A percentile compares a stretch with the other conserved stretches of the same genome.
Evolutionary conservation across 768 basidiomycete genomes (phyloP).

Genomic region (Jaapia argillacea): DNA sequence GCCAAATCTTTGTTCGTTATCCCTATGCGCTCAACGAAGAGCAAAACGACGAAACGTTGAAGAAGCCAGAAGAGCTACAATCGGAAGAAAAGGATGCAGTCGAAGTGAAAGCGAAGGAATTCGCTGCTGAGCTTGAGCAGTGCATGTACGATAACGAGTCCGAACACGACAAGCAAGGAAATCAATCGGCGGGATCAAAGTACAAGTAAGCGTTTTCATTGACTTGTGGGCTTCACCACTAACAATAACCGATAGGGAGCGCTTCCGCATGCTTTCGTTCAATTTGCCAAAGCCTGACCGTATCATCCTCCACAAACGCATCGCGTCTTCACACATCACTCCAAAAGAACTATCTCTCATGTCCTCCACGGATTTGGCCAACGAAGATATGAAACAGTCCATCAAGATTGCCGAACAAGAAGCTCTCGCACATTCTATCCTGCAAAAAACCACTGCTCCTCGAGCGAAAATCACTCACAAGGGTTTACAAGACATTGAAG

Average conservation of each 20-base stretch:
- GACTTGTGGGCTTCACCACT: not conserved
- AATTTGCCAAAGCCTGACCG: conserved; percentile 82
- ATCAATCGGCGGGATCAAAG: conserved; percentile 54
- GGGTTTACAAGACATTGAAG: conserved; percentile 85
- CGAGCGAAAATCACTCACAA: conserved; percentile 90
- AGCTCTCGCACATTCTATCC: conserved; percentile 76
- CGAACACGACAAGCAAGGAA: conserved; percentile 67
- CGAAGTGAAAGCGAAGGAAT: conserved; percentile 47
- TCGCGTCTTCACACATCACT: conserved; percentile 55
- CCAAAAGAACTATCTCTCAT: conserved; percentile 71
- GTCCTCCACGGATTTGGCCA: conserved; percentile 83
- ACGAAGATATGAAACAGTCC: conserved; percentile 76
- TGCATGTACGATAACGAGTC: conserved; percentile 67
- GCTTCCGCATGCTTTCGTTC: conserved; percentile 84
- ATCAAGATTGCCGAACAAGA: conserved; percentile 78
- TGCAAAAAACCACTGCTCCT: conserved; percentile 53
- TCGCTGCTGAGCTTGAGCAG: conserved; percentile 64
- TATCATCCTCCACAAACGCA: conserved; percentile 67
- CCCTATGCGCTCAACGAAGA: conserved; percentile 34
- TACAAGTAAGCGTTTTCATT: conserved; percentile 57
- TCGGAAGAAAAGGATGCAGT: conserved; percentile 50
- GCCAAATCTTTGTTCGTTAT: conserved; percentile 62
- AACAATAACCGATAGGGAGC: conserved; percentile 43
- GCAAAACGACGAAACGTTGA: conserved; percentile 17
- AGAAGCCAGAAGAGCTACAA: conserved; percentile 40